These are phyloP conservation scores for Orbilia brochopaga DNA, from an alignment of 2,329 filamentous ascomycete species.

Conservation along the genomic window DNA sequence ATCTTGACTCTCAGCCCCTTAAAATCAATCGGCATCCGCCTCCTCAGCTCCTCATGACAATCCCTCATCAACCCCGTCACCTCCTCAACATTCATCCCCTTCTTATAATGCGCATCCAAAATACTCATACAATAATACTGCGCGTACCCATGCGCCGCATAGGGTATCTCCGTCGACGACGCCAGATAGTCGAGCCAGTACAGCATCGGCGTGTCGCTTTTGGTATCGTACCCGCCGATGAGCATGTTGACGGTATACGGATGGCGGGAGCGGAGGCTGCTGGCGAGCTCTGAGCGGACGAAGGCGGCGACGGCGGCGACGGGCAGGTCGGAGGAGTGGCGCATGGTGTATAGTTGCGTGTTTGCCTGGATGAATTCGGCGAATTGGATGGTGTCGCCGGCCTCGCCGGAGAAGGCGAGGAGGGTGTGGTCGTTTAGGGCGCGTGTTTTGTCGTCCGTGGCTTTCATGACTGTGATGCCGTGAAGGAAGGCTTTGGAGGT, in stretches of 20 bases:
- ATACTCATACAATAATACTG: slow-evolving; percentile 97
- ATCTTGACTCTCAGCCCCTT: slow-evolving; percentile 96
- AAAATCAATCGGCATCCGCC: slow-evolving; percentile 96
- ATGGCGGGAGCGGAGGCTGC: slow-evolving; percentile 85
- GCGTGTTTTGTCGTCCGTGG: slow-evolving; percentile 94
- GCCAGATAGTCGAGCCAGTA: slow-evolving; percentile 99
- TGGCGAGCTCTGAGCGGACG: slow-evolving; percentile 89
- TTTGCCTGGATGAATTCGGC: slow-evolving; percentile 99
- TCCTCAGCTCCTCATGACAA: slow-evolving; percentile 97
- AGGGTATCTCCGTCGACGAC: slow-evolving; percentile 83
- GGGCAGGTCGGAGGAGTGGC: slow-evolving; percentile 89
- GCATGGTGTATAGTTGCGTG: slow-evolving; percentile 97
- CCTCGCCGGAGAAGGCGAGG: slow-evolving; percentile 93
- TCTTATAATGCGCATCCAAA: slow-evolving; percentile 97
- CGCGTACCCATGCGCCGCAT: slow-evolving; percentile 96
- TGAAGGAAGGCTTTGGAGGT: slow-evolving; percentile 98
- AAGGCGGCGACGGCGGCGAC: slow-evolving; percentile 89
- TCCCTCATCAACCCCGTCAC: slow-evolving; percentile 90
- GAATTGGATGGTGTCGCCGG: slow-evolving; percentile 84
- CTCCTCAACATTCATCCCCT: slow-evolving; percentile 85
- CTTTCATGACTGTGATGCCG: slow-evolving; percentile 93
- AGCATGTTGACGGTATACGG: slow-evolving; percentile 97
- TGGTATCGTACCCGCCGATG: slow-evolving; percentile 89
- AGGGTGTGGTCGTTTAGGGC: slow-evolving; percentile 90
- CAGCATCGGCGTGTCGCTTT: slow-evolving; percentile 85